These are phyloP conservation scores for Curvularia verruculosa DNA, from an alignment of 2,329 filamentous ascomycete genomes.

Conservation along the genomic window DNA sequence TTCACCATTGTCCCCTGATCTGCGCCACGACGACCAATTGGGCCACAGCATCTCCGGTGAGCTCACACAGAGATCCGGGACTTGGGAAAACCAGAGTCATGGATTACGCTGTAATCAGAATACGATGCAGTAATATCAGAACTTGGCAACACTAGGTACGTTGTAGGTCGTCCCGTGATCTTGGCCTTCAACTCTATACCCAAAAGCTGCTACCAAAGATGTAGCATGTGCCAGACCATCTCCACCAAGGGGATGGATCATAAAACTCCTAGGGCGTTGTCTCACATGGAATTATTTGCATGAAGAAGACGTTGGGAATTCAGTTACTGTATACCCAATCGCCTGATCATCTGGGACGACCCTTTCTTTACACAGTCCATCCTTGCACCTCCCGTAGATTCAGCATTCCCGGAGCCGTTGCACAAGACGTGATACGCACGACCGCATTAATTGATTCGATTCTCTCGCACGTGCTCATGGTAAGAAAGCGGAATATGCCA, in stretches of 20 bases:
- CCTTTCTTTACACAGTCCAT: background rate
- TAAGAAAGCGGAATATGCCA: conserved; percentile 5
- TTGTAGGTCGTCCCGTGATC: background rate
- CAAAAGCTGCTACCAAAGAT: background rate
- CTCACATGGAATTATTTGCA: background rate
- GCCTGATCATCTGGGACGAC: conserved; percentile 15
- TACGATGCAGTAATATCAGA: background rate
- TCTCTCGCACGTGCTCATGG: conserved; percentile 1
- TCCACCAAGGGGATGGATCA: background rate
- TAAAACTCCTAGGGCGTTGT: background rate
- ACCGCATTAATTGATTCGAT: conserved; percentile 18
- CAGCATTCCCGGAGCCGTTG: conserved; percentile 5
- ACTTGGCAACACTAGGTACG: background rate
- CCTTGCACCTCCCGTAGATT: conserved; percentile 5
- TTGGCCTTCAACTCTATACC: background rate
- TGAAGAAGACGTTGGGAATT: background rate
- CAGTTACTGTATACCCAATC: conserved; percentile 8
- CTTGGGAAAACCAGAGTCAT: background rate
- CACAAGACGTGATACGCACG: background rate
- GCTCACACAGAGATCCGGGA: background rate
- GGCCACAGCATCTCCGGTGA: background rate
- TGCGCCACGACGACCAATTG: background rate
- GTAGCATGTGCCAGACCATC: background rate
- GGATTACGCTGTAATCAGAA: background rate
- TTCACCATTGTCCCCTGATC: conserved; percentile 7